Evolutionary conservation across 805 yeast species (phyloP).

Genomic region (Candida vaughaniae): DNA sequence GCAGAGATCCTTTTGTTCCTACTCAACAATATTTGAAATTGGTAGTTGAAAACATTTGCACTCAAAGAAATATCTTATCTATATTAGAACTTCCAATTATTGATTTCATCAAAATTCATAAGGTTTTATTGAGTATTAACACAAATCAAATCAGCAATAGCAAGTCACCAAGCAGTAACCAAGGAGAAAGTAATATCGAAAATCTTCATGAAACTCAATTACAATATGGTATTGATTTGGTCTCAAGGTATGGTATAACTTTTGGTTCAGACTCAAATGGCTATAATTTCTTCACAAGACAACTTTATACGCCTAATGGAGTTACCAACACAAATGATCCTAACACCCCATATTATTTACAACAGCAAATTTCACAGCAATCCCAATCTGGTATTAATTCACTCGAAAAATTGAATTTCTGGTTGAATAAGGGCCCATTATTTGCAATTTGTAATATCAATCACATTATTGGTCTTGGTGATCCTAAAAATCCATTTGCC

Average conservation of each 20-base stretch:
- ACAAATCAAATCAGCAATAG: constrained; percentile 12
- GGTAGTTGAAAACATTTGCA: constrained; percentile 75
- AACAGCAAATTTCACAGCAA: constrained; percentile 19
- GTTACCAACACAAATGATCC: constrained; percentile 28
- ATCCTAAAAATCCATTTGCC: constrained; percentile 73
- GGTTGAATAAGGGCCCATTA: constrained; percentile 73
- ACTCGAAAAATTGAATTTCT: constrained; percentile 57
- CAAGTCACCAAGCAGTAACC: background rate
- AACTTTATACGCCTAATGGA: constrained; percentile 34
- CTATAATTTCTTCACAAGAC: constrained; percentile 56
- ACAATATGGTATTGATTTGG: constrained; percentile 57
- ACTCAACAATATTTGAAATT: constrained; percentile 73
- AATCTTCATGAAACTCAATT: constrained; percentile 44
- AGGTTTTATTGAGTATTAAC: constrained; percentile 61
- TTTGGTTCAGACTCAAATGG: constrained; percentile 69
- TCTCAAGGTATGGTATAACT: constrained; percentile 61
- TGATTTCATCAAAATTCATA: constrained; percentile 65
- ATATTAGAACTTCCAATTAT: constrained; percentile 59
- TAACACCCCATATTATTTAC: constrained; percentile 32
- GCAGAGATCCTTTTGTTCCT: constrained; percentile 82
- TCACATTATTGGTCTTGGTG: constrained; percentile 77
- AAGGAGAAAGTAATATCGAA: constrained; percentile 20
- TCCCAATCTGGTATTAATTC: constrained; percentile 25
- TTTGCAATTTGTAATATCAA: constrained; percentile 76
- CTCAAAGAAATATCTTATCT: constrained; percentile 60